Base-by-base conservation (phyloP, 2,329 filamentous ascomycete species). In the Alternaria triticimaculans region DNA sequence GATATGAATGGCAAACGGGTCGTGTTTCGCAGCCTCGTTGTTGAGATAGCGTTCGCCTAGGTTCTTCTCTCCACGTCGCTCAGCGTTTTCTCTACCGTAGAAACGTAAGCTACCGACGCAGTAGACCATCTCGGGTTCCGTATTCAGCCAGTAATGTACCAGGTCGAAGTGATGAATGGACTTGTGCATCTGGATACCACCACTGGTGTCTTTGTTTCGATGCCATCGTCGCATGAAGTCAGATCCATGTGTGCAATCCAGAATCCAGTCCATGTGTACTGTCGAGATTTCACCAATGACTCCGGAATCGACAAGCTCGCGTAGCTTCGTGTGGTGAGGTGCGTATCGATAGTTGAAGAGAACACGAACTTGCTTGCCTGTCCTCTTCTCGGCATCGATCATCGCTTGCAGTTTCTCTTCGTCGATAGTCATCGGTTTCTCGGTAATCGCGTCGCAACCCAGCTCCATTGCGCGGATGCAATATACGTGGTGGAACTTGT, bases 371-470 rank as follows among this genome's bases (percentile, higher is more conserved):
- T 82, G 81, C 12, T 78, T 76, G 4, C 81, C 80, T 0, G 85
- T 87, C n/a, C 82, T 79, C 55, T 85, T 81, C 18, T 87, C 86
- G 11, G 86, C 84, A 66, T 83, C 82, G 65, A 88, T 82, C 64
- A 89, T 89, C 53, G 83, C 80, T 8, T 77, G 80, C 74, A 86
- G 87, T 4, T 86, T 83, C 3, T 83, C 80, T 0, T 82, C 85
- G 69, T 89, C 87, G 67, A 89, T 86, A 0, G 87, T 89, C 87
- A 89, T 89, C 3, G 87, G 88, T 74, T 89, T 89, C 71, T 89
- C 87, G 0, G 86, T 89, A n/a, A 89, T 81, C 0, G 88, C 87
- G 64, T 86, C 84, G 69, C 87, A 87, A 14, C 87, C 87, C 2
- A 88, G 76, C 65, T 89, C 86, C 58, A 89, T 79, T 0, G 88